phyloP scores from a whole-genome alignment of 768 basidiomycete species.

The Psilocybe azurescens region DNA sequence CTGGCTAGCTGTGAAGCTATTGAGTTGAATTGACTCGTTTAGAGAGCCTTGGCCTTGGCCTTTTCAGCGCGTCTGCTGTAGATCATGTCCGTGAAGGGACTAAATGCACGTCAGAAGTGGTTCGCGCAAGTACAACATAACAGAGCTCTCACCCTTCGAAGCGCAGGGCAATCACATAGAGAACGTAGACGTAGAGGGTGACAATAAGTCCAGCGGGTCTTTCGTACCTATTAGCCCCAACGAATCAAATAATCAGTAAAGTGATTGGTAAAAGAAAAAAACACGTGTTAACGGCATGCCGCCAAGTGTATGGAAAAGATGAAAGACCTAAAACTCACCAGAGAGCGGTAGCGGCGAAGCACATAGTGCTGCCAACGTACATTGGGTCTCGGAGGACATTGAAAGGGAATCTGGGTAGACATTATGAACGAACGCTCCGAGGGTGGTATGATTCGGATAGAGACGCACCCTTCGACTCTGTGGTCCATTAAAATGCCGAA shows the following conservation, averaged over 20 bases:
- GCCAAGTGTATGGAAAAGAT: background rate
- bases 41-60: conserved; percentile 30
- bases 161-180: conserved; percentile 82
- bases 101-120: conserved; percentile 25
- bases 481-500: conserved; percentile 89
- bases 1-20: too few relatives aligned
- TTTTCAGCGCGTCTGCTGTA: conserved; percentile 62
- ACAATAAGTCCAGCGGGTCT: conserved; percentile 85
- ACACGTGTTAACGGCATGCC: background rate
- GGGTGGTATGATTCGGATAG: background rate
- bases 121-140: background rate
- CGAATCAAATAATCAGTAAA: conserved; percentile 9
- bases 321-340: conserved; percentile 57
- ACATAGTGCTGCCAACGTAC: conserved; percentile 96
- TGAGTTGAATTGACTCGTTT: background rate
- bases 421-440: background rate
- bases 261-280: background rate
- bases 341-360: conserved; percentile 84
- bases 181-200: conserved; percentile 80
- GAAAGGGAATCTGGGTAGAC: conserved; percentile 78
- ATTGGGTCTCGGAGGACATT: conserved; percentile 92
- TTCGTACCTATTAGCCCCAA: conserved; percentile 64
- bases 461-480: conserved; percentile 75
- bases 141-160: conserved; percentile 81
- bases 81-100: conserved; percentile 85